Base-by-base conservation (phyloP, 1,284 basidiomycete species). In the Pseudomicrostroma phylloplanum region DNA sequence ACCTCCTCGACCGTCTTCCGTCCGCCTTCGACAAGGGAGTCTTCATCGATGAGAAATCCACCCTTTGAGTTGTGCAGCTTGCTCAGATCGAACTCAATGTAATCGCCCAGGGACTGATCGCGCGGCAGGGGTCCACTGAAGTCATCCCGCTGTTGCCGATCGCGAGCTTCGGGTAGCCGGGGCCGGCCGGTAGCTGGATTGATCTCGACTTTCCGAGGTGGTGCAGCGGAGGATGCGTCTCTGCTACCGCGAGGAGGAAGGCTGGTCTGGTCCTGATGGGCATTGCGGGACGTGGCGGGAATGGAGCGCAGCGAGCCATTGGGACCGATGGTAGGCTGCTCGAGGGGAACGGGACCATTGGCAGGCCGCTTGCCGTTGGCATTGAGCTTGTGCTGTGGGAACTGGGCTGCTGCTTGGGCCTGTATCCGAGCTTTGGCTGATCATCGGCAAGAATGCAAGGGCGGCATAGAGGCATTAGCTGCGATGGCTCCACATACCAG, bases 71-170 rank as follows among this genome's bases (percentile, higher is more conserved):
- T 77, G 59, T 74, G 71, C 19, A 78, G 59, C 46, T 72, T 70
- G 56, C 67, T 70, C n/a, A 78, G 64, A 54, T 78, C 77, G 55
- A 74, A 78, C 60, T 78, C 77, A 60, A 78, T 78, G 59, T 78
- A 78, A 66, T 78, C 67, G 25, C 77, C 77, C 39, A 78, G 68
- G 0, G 64, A 57, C 57, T 74, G 72, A 59, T 78, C 73, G 13
- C 73, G 63, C 42, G 71, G 74, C 7, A 75, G 51, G 1, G 70
- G 69, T 9, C 30, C 30, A 36, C 30, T 36, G 30, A 36, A 36
- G 30, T 36, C 30, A 36, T 36, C 30, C 30, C 30, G 30, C 30
- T 36, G 30, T 36, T 36, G 30, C 30, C 30, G 30, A 36, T 36
- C 30, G 3, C 30, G 30, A 2, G 64, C 64, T 57, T 70, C 67